phyloP scores from a whole-genome alignment of 768 basidiomycete genomes.

The Suillus cothurnatus region DNA sequence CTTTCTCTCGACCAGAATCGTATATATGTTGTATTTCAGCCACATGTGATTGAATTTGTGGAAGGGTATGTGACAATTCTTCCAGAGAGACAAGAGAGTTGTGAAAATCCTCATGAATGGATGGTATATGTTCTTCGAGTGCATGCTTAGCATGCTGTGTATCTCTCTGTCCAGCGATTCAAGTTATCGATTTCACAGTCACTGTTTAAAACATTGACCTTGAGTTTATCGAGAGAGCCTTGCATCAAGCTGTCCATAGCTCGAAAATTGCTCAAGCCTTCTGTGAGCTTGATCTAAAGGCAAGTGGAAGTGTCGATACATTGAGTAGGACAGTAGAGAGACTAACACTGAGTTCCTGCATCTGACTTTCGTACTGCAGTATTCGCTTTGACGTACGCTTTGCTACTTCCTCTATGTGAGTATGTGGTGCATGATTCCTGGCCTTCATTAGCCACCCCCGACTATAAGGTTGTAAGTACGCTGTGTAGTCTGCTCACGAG shows the following conservation, averaged over 20 bases:
- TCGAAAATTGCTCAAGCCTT: constrained; percentile 73
- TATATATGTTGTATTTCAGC: constrained; percentile 65
- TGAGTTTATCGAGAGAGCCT: constrained; percentile 61
- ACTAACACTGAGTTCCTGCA: constrained; percentile 63
- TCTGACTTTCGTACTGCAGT: constrained; percentile 51
- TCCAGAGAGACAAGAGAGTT: constrained; percentile 58
- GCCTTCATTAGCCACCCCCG: constrained; percentile 17
- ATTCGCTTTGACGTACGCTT: constrained; percentile 50
- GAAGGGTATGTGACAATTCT: constrained; percentile 60
- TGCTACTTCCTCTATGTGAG: constrained; percentile 44
- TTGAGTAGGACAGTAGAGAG: background rate
- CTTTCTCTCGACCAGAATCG: constrained; percentile 72
- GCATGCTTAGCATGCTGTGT: constrained; percentile 61
- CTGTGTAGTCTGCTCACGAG: constrained; percentile 19
- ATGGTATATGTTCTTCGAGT: constrained; percentile 59
- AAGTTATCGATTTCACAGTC: background rate
- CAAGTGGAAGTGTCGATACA: constrained; percentile 1
- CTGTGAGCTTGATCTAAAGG: constrained; percentile 60
- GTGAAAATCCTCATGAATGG: constrained; percentile 61
- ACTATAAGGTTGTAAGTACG: background rate
- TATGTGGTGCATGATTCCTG: constrained; percentile 12
- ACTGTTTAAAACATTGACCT: constrained; percentile 42
- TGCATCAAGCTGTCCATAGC: constrained; percentile 71
- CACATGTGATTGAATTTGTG: constrained; percentile 62
- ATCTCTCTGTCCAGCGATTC: constrained; percentile 46